phyloP scores from a whole-genome alignment of 2,329 filamentous ascomycete genomes.

The Aspergillus fumigatiaffinis region DNA sequence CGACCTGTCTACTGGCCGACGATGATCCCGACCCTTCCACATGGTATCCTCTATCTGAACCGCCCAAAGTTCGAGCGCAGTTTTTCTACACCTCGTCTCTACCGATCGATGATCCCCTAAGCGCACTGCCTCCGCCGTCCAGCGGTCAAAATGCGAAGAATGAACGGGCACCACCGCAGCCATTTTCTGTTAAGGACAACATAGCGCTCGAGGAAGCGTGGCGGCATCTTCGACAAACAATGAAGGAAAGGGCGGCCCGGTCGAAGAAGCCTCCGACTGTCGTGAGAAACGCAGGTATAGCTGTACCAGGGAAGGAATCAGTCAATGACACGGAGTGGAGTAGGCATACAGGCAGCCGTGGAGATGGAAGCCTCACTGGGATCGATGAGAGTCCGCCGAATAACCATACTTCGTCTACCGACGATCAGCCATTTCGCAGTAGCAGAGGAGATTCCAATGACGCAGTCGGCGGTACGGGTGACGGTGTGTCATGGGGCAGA shows the following conservation, averaged over 20 bases:
- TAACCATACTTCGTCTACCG: constrained; percentile 12
- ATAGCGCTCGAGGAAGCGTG: constrained; percentile 75
- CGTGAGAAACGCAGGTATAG: constrained; percentile 16
- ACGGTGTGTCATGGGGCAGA: constrained; percentile 9
- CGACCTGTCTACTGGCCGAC: constrained; percentile 51
- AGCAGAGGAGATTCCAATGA: constrained; percentile 9
- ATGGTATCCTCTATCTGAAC: constrained; percentile 43
- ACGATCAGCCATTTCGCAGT: constrained; percentile 11
- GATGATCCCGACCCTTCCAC: constrained; percentile 31
- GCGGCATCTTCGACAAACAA: constrained; percentile 51
- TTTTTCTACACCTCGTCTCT: constrained; percentile 84
- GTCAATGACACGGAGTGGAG: constrained; percentile 5
- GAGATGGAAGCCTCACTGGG: constrained; percentile 13
- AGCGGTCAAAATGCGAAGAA: constrained; percentile 47
- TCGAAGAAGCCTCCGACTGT: constrained; percentile 7
- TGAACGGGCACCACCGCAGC: constrained; percentile 62
- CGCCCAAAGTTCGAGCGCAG: constrained; percentile 59
- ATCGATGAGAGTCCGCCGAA: constrained; percentile 16
- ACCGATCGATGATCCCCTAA: constrained; percentile 85
- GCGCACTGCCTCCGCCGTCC: constrained; percentile 55
- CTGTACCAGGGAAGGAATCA: constrained; percentile 21
- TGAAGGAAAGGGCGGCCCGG: constrained; percentile 7
- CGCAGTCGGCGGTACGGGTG: constrained; percentile 8
- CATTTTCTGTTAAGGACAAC: constrained; percentile 77
- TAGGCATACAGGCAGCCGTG: constrained; percentile 11